Conservation (phyloP, 2,329 filamentous ascomycete species). For the Hansfordia pulvinata region DNA sequence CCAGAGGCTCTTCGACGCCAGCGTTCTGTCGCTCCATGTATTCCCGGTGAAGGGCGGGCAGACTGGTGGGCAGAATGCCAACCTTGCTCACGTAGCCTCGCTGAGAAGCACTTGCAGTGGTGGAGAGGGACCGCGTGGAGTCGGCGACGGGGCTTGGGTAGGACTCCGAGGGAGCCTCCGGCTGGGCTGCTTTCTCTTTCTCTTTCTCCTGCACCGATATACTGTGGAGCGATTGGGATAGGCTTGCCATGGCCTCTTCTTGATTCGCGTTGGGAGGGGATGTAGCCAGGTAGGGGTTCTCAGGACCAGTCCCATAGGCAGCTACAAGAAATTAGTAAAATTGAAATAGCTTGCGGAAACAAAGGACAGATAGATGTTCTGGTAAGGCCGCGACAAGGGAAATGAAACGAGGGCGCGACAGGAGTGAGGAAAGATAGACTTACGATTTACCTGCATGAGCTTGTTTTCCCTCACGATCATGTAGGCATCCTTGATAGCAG, state of each 20-base stretch:
- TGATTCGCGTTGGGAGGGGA: slow-evolving; percentile 32
- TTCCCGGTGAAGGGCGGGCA: slow-evolving; percentile 82
- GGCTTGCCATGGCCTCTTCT: slow-evolving; percentile 37
- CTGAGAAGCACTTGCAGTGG: slow-evolving; percentile 32
- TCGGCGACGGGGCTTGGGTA: slow-evolving; percentile 37
- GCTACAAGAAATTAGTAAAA: slow-evolving; percentile 24
- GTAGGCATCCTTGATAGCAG: slow-evolving; percentile 97
- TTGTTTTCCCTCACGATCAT: slow-evolving; percentile 97
- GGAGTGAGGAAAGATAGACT: slow-evolving; percentile 24
- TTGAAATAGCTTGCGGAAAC: not conserved
- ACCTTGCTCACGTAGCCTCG: slow-evolving; percentile 68
- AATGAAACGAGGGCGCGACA: slow-evolving; percentile 7
- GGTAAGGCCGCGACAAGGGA: slow-evolving; percentile 13
- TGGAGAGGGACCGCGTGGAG: slow-evolving; percentile 41
- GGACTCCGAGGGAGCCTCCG: slow-evolving; percentile 13
- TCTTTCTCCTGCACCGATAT: slow-evolving; percentile 5
- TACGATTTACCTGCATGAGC: slow-evolving; percentile 88
- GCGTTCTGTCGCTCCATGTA: slow-evolving; percentile 65
- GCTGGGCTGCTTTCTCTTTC: slow-evolving; percentile 3
- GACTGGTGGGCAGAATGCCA: slow-evolving; percentile 78
- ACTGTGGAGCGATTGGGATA: slow-evolving; percentile 37
- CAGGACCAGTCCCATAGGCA: slow-evolving; percentile 24
- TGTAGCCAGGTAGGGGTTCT: slow-evolving; percentile 27
- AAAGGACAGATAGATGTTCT: not conserved
- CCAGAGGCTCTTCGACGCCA: slow-evolving; percentile 30